Evolutionary conservation across 1,284 basidiomycete species (phyloP).

Genomic region (Cutaneotrichosporon sp.): DNA sequence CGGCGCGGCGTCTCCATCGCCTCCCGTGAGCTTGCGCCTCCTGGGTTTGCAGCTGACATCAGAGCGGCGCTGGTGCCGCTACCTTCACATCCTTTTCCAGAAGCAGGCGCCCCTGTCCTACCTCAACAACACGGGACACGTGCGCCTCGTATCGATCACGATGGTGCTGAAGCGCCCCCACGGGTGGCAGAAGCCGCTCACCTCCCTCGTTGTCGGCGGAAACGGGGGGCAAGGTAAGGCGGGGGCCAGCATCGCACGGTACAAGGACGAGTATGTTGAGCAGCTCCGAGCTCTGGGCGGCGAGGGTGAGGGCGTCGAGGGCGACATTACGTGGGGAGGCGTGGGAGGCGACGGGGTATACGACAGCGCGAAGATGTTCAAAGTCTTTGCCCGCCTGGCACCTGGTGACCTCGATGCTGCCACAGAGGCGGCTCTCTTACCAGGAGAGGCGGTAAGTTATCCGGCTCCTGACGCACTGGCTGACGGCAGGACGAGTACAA

Average conservation of each 20-base stretch:
- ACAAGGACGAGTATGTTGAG: constrained; percentile 11
- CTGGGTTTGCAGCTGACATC: no score
- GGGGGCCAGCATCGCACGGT: constrained; percentile 3
- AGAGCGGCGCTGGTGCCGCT: constrained; percentile 46
- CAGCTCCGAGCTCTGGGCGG: constrained; percentile 6
- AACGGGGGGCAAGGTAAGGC: constrained; percentile 9
- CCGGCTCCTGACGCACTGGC: constrained; percentile 40
- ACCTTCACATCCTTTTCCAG: constrained; percentile 40
- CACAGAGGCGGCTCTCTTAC: constrained; percentile 8
- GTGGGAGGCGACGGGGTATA: constrained; percentile 7
- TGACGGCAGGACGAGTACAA: constrained; percentile 23
- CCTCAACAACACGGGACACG: constrained; percentile 21
- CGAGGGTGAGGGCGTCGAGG: constrained; percentile 9
- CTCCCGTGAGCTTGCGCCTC: constrained; percentile 41
- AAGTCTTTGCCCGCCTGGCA: background rate
- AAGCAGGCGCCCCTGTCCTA: constrained; percentile 34
- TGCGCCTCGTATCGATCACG: constrained; percentile 39
- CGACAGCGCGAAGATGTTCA: constrained; percentile 13
- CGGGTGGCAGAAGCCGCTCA: constrained; percentile 42
- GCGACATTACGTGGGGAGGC: constrained; percentile 16
- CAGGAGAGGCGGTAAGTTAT: constrained; percentile 17
- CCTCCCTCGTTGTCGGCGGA: constrained; percentile 36
- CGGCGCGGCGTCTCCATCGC: constrained; percentile 45
- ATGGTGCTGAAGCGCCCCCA: constrained; percentile 33
- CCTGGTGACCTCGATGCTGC: background rate